Evolutionary conservation across 164 flowering plant genomes (phyloP).

Genomic region (Tetrastigma voinierianum): DNA sequence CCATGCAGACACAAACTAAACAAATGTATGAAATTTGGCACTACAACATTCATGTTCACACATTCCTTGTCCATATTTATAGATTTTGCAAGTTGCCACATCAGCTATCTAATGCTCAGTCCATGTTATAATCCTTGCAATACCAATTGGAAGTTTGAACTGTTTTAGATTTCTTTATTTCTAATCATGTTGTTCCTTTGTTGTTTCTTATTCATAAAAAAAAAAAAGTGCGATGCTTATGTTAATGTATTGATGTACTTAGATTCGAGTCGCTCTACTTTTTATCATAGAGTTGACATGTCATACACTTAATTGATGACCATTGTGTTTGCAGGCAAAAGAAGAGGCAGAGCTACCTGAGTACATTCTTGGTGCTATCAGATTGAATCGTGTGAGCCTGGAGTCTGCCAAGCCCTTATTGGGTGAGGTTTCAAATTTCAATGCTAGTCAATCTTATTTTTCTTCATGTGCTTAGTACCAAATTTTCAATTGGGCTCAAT

Average conservation of each 20-base stretch:
- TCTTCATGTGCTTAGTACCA: background rate
- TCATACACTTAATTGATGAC: background rate
- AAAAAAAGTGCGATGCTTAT: background rate
- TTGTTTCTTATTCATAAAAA: background rate
- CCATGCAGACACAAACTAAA: no score
- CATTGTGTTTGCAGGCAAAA: slow-evolving; percentile 60
- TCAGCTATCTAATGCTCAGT: no score
- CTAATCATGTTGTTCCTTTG: background rate
- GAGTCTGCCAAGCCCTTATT: slow-evolving; percentile 65
- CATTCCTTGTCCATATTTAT: no score
- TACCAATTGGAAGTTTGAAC: background rate
- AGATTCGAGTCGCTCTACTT: background rate
- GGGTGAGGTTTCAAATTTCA: slow-evolving; percentile 21
- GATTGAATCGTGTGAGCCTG: slow-evolving; percentile 63
- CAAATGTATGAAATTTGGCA: no score
- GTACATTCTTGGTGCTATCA: slow-evolving; percentile 87
- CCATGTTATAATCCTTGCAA: background rate
- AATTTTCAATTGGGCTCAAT: background rate
- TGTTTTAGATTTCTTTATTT: background rate
- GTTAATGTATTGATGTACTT: background rate
- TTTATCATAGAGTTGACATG: background rate
- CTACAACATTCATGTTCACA: no score
- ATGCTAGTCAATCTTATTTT: background rate
- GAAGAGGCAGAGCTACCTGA: slow-evolving; percentile 89
- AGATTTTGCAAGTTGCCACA: no score